Evolutionary conservation across 768 basidiomycete species (phyloP).

Genomic region (Boletus eberwhitei): DNA sequence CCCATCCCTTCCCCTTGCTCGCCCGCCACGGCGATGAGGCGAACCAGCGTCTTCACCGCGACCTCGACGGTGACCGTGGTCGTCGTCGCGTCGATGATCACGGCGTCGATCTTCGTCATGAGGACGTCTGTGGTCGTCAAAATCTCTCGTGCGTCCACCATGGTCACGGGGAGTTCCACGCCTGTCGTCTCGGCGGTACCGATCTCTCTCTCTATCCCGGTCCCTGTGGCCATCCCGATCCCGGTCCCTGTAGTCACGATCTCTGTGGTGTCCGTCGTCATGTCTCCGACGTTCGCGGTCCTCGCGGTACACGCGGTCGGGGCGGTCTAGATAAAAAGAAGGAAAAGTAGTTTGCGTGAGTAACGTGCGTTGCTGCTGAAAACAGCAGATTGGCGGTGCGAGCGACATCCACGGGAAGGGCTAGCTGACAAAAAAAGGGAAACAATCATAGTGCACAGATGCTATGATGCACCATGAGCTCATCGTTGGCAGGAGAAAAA

Average conservation of each 20-base stretch:
- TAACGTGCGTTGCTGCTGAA: conserved; percentile 42
- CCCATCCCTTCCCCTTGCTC: conserved; percentile 45
- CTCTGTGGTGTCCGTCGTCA: conserved; percentile 50
- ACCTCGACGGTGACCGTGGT: conserved; percentile 27
- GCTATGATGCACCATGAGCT: conserved; percentile 61
- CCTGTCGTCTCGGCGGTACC: conserved; percentile 47
- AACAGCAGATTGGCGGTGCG: conserved; percentile 41
- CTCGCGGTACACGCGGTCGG: conserved; percentile 54
- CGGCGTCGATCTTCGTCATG: conserved; percentile 53
- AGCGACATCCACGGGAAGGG: conserved; percentile 43
- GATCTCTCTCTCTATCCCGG: conserved; percentile 35
- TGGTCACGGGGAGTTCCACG: conserved; percentile 47
- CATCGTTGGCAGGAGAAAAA: conserved; percentile 46
- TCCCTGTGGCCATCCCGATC: conserved; percentile 34
- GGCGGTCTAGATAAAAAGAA: conserved; percentile 44
- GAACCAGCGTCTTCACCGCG: conserved; percentile 42
- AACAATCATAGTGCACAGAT: conserved; percentile 45
- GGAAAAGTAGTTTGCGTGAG: conserved; percentile 50
- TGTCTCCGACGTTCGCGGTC: conserved; percentile 68
- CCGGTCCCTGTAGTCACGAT: conserved; percentile 51
- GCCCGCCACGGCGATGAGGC: conserved; percentile 40
- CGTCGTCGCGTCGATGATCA: conserved; percentile 44
- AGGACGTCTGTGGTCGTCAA: conserved; percentile 43
- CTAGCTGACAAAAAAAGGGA: conserved; percentile 51
- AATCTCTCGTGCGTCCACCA: conserved; percentile 43